A percentile compares a stretch with the other conserved stretches of the same genome.
Conservation (phyloP, 2,329 filamentous ascomycete species). For the Aspergillus luchuensis region DNA sequence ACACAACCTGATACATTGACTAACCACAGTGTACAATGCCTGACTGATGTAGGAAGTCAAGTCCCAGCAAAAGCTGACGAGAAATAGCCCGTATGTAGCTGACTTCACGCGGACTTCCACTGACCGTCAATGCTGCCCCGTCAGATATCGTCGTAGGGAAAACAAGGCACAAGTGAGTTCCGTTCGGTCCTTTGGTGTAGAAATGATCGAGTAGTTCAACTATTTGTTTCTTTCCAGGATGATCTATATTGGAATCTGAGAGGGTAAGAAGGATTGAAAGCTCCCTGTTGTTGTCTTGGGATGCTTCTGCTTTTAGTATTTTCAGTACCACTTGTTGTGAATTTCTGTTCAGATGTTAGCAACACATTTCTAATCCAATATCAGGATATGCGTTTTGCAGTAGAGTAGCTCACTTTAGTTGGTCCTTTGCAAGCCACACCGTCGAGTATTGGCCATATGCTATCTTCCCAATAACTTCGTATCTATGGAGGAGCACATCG, state of each 20-base stretch:
- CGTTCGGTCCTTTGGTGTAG: conserved; percentile 27
- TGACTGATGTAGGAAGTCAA: conserved; percentile 21
- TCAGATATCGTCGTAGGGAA: conserved; percentile 29
- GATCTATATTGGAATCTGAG: conserved; percentile 12
- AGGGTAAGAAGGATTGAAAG: conserved; percentile 22
- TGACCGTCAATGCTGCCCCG: conserved; percentile 23
- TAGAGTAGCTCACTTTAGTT: conserved; percentile 13
- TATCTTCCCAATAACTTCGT: conserved; percentile 23
- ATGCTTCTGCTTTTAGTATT: conserved; percentile 29
- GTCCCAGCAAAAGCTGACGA: conserved; percentile 22
- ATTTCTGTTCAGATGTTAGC: conserved; percentile 16
- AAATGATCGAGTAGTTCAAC: conserved; percentile 28
- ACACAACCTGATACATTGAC: not conserved
- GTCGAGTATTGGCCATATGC: conserved; percentile 27
- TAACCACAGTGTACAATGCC: conserved; percentile 24
- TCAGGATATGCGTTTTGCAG: not conserved
- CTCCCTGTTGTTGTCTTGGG: conserved; percentile 23
- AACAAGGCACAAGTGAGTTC: conserved; percentile 28
- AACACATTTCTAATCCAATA: not conserved
- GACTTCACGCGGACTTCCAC: conserved; percentile 14
- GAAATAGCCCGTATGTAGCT: conserved; percentile 20
- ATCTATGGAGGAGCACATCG: conserved; percentile 26
- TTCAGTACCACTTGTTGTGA: conserved; percentile 26
- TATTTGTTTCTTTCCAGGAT: conserved; percentile 24
- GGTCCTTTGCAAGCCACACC: conserved; percentile 28